phyloP scores from a whole-genome alignment of 768 basidiomycete genomes.

The Xerocomus potaroensis region DNA sequence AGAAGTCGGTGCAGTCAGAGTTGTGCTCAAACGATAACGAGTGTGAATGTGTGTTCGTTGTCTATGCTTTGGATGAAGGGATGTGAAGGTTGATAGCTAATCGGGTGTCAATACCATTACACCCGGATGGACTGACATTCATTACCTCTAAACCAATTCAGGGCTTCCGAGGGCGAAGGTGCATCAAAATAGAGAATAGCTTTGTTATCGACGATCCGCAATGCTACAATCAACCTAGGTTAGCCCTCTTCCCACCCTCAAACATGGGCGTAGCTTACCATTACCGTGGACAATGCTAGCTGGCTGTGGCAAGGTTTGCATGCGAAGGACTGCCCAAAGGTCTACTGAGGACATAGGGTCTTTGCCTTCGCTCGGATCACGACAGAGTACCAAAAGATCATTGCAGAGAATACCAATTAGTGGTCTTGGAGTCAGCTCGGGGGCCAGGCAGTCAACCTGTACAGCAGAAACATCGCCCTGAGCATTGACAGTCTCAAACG shows the following conservation, averaged over 20 bases:
- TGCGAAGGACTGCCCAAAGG: slow-evolving; percentile 93
- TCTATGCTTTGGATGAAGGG: slow-evolving; percentile 72
- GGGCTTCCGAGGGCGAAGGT: slow-evolving; percentile 75
- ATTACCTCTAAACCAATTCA: slow-evolving; percentile 87
- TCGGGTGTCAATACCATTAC: slow-evolving; percentile 5
- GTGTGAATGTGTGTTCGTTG: slow-evolving; percentile 9
- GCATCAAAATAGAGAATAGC: slow-evolving; percentile 88
- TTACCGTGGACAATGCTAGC: slow-evolving; percentile 89
- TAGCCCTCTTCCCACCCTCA: slow-evolving; percentile 2
- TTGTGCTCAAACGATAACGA: slow-evolving; percentile 6
- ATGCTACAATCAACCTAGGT: slow-evolving; percentile 40
- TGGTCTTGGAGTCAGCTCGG: slow-evolving; percentile 76
- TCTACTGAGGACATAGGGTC: slow-evolving; percentile 77
- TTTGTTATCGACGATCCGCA: slow-evolving; percentile 89
- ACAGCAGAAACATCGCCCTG: slow-evolving; percentile 76
- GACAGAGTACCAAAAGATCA: slow-evolving; percentile 88
- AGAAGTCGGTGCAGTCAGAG: slow-evolving; percentile 2
- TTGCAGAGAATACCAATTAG: slow-evolving; percentile 86
- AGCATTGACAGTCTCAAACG: slow-evolving; percentile 75
- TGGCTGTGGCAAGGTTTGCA: slow-evolving; percentile 90
- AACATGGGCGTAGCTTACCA: slow-evolving; percentile 39
- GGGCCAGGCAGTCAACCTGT: slow-evolving; percentile 86
- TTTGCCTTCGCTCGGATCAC: slow-evolving; percentile 77
- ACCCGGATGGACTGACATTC: slow-evolving; percentile 5
- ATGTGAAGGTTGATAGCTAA: slow-evolving; percentile 88